Conservation (phyloP, 768 basidiomycete species). For the Panaeolus papilionaceus region DNA sequence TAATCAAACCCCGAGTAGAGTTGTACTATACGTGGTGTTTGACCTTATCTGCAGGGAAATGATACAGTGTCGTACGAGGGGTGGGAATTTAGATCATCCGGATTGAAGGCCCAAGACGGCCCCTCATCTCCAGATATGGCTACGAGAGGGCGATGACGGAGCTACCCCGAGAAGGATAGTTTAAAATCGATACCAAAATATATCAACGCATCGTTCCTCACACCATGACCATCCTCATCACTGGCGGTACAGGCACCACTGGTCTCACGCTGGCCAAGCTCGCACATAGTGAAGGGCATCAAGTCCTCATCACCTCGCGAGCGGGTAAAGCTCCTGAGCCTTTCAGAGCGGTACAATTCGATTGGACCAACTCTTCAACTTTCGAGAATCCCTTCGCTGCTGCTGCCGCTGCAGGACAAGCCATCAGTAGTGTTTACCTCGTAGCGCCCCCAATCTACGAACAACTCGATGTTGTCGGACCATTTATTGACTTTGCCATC, state of each 20-base stretch:
- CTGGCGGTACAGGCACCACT: conserved; percentile 35
- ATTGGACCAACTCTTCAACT: conserved; percentile 32
- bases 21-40: too few species aligned
- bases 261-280: conserved; percentile 28
- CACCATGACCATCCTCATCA: conserved; percentile 35
- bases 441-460: conserved; percentile 27
- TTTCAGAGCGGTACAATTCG: conserved; percentile 29
- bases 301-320: conserved; percentile 31
- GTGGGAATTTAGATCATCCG: not conserved
- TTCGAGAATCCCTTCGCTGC: conserved; percentile 26
- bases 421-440: conserved; percentile 31
- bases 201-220: not conserved
- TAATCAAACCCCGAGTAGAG: too few species aligned
- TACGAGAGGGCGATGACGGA: not conserved
- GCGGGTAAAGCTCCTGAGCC: conserved; percentile 29
- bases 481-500: conserved; percentile 32
- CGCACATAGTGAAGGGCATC: conserved; percentile 24
- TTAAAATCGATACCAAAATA: not conserved
- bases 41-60: too few species aligned
- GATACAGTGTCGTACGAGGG: not conserved
- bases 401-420: not conserved
- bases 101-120: not conserved
- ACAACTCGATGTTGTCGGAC: conserved; percentile 23
- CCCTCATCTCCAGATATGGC: not conserved
- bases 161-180: not conserved